A percentile compares a stretch with the other conserved stretches of the same genome.
These are phyloP conservation scores for Metarhizium humberi DNA, from an alignment of 2,329 filamentous ascomycete genomes.

Conservation along the genomic window DNA sequence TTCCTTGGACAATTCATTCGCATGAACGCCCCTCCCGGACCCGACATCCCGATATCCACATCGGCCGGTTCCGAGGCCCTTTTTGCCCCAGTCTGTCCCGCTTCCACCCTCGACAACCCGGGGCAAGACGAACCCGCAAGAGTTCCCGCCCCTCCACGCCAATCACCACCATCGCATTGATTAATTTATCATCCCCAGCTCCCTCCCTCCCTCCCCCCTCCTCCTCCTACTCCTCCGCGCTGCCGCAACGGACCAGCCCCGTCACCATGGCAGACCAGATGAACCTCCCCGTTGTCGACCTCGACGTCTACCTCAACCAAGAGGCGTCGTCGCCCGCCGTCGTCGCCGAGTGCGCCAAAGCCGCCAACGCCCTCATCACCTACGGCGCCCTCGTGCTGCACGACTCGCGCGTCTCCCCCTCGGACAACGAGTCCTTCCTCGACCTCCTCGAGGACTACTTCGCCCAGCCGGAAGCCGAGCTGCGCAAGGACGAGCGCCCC, in stretches of 20 bases:
- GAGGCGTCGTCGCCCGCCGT: constrained; percentile 32
- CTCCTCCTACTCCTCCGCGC: neutral
- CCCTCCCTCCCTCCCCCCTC: neutral
- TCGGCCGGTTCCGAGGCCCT: constrained; percentile 8
- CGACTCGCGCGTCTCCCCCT: constrained; percentile 47
- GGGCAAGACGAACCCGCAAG: too few species aligned
- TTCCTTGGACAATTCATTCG: too few species aligned
- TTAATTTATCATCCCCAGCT: neutral
- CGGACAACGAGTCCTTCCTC: constrained; percentile 47
- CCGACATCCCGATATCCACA: neutral
- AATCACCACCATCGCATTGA: neutral
- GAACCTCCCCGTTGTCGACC: constrained; percentile 51
- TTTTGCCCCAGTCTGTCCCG: neutral
- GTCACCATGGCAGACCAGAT: constrained; percentile 24
- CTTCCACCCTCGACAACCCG: neutral
- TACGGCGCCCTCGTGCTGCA: constrained; percentile 52
- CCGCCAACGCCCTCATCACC: constrained; percentile 46
- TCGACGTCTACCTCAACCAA: constrained; percentile 44
- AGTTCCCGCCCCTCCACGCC: neutral
- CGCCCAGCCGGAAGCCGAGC: constrained; percentile 39
- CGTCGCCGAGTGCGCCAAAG: constrained; percentile 41
- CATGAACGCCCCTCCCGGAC: too few species aligned
- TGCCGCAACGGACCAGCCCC: neutral
- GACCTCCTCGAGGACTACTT: constrained; percentile 58
- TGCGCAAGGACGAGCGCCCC: constrained; percentile 44